A percentile compares a stretch with the other conserved stretches of the same genome.
Conservation (phyloP, 176 grass and related monocot species). For the Musa itinerans region DNA sequence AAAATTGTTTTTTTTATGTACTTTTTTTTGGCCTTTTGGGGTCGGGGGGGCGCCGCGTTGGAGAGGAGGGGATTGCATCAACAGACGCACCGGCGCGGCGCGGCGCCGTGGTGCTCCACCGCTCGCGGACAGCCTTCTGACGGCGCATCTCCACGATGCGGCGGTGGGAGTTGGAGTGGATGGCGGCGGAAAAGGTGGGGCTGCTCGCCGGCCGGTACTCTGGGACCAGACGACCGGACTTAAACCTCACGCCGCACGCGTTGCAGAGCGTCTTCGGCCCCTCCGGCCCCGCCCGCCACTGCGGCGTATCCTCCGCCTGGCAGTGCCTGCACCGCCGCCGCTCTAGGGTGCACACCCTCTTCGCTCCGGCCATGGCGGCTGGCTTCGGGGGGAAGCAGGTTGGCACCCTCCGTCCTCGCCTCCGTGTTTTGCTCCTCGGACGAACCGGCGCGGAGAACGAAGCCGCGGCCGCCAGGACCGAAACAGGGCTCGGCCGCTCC, state of each 20-base stretch:
- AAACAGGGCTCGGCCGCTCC: background rate
- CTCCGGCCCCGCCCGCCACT: slow-evolving; percentile 41
- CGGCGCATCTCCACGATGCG: slow-evolving; percentile 3
- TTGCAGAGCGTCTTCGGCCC: slow-evolving; percentile 56
- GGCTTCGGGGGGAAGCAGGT: background rate
- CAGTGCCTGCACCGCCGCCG: slow-evolving; percentile 35
- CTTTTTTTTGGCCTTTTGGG: background rate
- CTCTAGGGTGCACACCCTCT: background rate
- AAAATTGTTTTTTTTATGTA: background rate
- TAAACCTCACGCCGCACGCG: slow-evolving; percentile 42
- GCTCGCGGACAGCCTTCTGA: background rate
- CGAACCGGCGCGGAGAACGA: slow-evolving; percentile 19
- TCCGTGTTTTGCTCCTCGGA: slow-evolving; percentile 47
- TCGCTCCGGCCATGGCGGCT: background rate
- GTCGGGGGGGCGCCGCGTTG: background rate
- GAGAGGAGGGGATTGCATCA: background rate
- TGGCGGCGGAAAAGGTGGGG: slow-evolving; percentile 23
- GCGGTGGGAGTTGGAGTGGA: slow-evolving; percentile 44
- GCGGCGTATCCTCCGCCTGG: slow-evolving; percentile 30
- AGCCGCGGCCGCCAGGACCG: background rate
- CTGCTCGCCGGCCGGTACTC: slow-evolving; percentile 44
- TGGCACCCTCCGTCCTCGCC: slow-evolving; percentile 4
- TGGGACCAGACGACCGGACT: slow-evolving; percentile 13
- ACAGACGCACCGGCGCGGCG: background rate
- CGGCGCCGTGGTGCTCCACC: background rate